Percentiles rank a stretch among this genome's conserved stretches.
Conservation (phyloP, 176 grass and related monocot species). For the Raddia distichophylla region DNA sequence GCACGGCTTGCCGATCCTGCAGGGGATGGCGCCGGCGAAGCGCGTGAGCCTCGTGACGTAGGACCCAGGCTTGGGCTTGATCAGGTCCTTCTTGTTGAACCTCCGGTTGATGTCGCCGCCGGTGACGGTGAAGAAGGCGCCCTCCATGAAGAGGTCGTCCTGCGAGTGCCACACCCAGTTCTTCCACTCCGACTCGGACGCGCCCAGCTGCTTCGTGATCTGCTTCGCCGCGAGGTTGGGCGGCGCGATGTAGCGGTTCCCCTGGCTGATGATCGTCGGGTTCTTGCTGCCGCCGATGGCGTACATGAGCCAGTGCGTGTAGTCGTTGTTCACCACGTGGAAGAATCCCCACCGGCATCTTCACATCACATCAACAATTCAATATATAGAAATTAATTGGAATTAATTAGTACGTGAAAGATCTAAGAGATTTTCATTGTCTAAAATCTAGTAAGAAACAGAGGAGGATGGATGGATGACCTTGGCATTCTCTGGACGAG, state of each 20-base stretch:
- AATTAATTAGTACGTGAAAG: no score
- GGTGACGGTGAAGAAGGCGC: slow-evolving; percentile 55
- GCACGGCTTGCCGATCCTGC: slow-evolving; percentile 55
- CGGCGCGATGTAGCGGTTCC: slow-evolving; percentile 82
- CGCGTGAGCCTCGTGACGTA: slow-evolving; percentile 76
- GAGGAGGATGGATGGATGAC: slow-evolving; percentile 7
- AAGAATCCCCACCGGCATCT: slow-evolving; percentile 92
- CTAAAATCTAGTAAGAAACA: no score
- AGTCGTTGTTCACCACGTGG: slow-evolving; percentile 94
- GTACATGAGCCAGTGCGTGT: slow-evolving; percentile 94
- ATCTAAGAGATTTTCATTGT: no score
- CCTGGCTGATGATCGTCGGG: slow-evolving; percentile 88
- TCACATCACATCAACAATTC: neutral
- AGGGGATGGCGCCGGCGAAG: slow-evolving; percentile 57
- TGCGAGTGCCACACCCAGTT: slow-evolving; percentile 82
- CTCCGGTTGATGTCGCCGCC: slow-evolving; percentile 39
- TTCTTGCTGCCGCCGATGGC: slow-evolving; percentile 83
- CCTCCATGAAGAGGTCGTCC: slow-evolving; percentile 69
- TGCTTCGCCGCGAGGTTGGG: slow-evolving; percentile 68
- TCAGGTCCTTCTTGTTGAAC: slow-evolving; percentile 51
- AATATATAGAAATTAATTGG: neutral
- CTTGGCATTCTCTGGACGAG: slow-evolving; percentile 89
- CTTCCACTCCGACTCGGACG: slow-evolving; percentile 59
- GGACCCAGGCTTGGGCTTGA: slow-evolving; percentile 60
- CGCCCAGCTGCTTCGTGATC: slow-evolving; percentile 62